Conservation (phyloP, 192 early-diverging fungal species). For the Gorgonomyces haynaldii region DNA sequence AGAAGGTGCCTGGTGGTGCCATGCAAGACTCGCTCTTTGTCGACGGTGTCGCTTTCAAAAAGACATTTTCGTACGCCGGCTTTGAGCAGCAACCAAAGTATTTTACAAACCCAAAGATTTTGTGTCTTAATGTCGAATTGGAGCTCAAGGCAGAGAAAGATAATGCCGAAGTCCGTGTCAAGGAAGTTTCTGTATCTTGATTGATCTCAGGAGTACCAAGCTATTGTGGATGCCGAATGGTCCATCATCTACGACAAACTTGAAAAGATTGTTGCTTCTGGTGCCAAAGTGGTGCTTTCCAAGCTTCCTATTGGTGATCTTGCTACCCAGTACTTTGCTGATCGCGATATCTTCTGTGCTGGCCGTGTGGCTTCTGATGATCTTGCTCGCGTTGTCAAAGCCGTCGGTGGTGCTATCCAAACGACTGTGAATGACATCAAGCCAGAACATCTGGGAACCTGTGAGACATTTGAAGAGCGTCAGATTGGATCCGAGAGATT, state of each 20-base stretch:
- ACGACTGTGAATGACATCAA: slow-evolving; percentile 81
- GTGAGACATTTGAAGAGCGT: slow-evolving; percentile 85
- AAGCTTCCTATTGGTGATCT: slow-evolving; percentile 97
- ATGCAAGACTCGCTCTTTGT: slow-evolving; percentile 97
- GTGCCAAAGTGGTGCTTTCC: slow-evolving; percentile 95
- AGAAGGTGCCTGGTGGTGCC: slow-evolving; percentile 93
- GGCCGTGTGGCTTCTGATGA: slow-evolving; percentile 92
- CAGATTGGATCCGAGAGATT: slow-evolving; percentile 95
- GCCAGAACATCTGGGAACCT: slow-evolving; percentile 72
- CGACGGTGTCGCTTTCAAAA: slow-evolving; percentile 98
- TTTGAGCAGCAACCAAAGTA: slow-evolving; percentile 99
- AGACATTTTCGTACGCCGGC: slow-evolving; percentile 97
- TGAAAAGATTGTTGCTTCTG: slow-evolving; percentile 85
- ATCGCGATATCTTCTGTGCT: slow-evolving; percentile 98
- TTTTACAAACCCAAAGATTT: slow-evolving; percentile 80
- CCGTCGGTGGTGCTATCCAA: slow-evolving; percentile 87
- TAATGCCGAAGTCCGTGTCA: slow-evolving; percentile 96
- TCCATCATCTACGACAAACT: slow-evolving; percentile 97
- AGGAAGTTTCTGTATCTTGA: slow-evolving; percentile 53
- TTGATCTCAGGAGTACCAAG: slow-evolving; percentile 80
- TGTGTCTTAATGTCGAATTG: slow-evolving; percentile 92
- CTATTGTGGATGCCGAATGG: slow-evolving; percentile 99
- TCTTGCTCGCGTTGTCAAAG: slow-evolving; percentile 84
- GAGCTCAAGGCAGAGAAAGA: slow-evolving; percentile 99
- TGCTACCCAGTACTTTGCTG: slow-evolving; percentile 99